Evolutionary conservation across 352 stramenopile species (phyloP), one percentile per base, ranked within the genome.

Genomic region (Pythium sp.): DNA sequence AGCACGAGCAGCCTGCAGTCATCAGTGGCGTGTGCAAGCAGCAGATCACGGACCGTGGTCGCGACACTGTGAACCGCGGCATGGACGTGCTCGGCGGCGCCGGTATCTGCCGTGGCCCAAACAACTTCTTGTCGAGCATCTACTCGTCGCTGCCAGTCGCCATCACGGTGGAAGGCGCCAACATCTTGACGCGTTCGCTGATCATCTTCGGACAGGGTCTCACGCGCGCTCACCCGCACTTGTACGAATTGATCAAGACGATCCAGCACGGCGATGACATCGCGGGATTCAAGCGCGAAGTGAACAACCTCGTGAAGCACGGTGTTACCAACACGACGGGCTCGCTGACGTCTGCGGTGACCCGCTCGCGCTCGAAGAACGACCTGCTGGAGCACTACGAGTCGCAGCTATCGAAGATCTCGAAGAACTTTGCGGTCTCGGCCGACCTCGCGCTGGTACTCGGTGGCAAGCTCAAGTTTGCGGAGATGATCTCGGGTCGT

Each of bases 1-100:
- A 99, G 74, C 97, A 99, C 77, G 97, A 99, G 80, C 97, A 98
- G 65, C 97, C 97, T 9, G 98, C 98, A 54, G 97, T 99, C 7
- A 97, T 99, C 68, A 98, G 92, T 66, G 98, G 96, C 43, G 94
- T 99, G 51, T 99, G 98, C 95, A 99, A 99, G 84, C 97, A 99
- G 85, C 98, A 99, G 77, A 99, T 98, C 65, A 99, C 97, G 18
- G 81, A 97, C 68, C 91, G 97, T 68, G 97, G 96, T 69, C 94
- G 97, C 72, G 87, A 97, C 41, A 97, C 97, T 28, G 93, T 99
- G 43, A 97, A 98, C 71, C 94, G 95, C 57, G 97, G 90, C 53
- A 99, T 99, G 97, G 97, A 99, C 69, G 91, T 99, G 68, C 86
- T 98, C 9, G 97, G 96, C 66, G 97, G 97, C 58, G 96, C 96